These are phyloP conservation scores for Diplodia seriata DNA, from an alignment of 2,329 filamentous ascomycete genomes.

Conservation along the genomic window DNA sequence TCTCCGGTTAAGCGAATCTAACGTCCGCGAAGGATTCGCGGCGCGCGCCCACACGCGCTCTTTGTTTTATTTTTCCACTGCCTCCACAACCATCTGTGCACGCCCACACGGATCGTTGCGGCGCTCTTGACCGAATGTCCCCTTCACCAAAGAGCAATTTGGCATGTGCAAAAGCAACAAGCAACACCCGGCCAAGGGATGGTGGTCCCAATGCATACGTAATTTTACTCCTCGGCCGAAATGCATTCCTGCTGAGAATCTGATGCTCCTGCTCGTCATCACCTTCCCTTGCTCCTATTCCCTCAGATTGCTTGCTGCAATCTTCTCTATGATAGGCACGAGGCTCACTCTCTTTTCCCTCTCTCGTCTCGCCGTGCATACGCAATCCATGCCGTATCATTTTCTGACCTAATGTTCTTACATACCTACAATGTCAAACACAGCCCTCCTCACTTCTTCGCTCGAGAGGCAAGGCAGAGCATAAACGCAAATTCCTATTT, in stretches of 20 bases:
- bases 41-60: not conserved
- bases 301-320: not conserved
- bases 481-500: not conserved
- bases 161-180: not conserved
- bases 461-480: not conserved
- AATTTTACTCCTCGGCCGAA: not conserved
- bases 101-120: not conserved
- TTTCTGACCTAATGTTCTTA: not conserved
- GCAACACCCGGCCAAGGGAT: not conserved
- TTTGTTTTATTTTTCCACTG: not conserved
- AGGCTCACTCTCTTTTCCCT: not conserved
- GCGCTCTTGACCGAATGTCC: not conserved
- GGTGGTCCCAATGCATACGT: not conserved
- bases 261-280: not conserved
- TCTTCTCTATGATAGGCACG: not conserved
- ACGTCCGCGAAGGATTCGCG: constrained; percentile 17
- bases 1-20: constrained; percentile 12
- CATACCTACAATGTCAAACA: not conserved
- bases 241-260: not conserved
- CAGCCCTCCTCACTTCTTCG: not conserved
- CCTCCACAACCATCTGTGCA: not conserved
- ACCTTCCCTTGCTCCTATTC: not conserved
- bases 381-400: not conserved
- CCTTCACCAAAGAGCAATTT: not conserved
- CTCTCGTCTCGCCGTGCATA: not conserved